Evolutionary conservation across 2,329 filamentous ascomycete genomes (phyloP).

Genomic region (Tolypocladium tropicale): DNA sequence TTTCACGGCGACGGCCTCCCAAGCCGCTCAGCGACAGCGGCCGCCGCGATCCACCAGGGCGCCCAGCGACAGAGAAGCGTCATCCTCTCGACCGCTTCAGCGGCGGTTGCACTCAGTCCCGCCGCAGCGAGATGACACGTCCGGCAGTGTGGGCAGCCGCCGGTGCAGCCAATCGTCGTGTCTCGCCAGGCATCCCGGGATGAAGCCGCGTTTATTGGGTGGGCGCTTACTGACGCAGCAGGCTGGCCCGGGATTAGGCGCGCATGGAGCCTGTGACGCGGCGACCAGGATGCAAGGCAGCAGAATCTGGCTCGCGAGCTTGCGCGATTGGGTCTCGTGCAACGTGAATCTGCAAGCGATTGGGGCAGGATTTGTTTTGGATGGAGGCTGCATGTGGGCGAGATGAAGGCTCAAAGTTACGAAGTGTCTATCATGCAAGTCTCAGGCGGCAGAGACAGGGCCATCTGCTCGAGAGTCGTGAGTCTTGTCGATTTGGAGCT

Average conservation of each 20-base stretch:
- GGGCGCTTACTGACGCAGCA: constrained; percentile 3
- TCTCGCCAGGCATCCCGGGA: background rate
- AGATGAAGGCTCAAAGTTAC: constrained; percentile 2
- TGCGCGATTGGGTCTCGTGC: constrained; percentile 1
- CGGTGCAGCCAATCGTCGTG: constrained; percentile 11
- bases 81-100: background rate
- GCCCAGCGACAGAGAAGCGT: background rate
- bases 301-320: background rate
- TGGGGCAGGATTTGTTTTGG: background rate
- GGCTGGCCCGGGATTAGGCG: background rate
- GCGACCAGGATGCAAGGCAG: background rate
- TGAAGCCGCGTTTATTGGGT: background rate
- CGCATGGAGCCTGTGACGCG: background rate
- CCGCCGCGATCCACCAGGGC: background rate
- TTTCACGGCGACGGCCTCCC: background rate
- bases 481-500: background rate
- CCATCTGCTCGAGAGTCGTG: background rate
- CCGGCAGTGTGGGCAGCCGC: constrained; percentile 12
- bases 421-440: background rate
- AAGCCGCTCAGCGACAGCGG: background rate
- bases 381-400: background rate
- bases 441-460: background rate
- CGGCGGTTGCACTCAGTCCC: background rate
- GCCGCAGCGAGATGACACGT: constrained; percentile 7
- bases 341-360: background rate